A percentile compares a stretch with the other conserved stretches of the same genome.
These are phyloP conservation scores for Starmerella scarabaei DNA, from an alignment of 805 yeast genomes.

Conservation along the genomic window DNA sequence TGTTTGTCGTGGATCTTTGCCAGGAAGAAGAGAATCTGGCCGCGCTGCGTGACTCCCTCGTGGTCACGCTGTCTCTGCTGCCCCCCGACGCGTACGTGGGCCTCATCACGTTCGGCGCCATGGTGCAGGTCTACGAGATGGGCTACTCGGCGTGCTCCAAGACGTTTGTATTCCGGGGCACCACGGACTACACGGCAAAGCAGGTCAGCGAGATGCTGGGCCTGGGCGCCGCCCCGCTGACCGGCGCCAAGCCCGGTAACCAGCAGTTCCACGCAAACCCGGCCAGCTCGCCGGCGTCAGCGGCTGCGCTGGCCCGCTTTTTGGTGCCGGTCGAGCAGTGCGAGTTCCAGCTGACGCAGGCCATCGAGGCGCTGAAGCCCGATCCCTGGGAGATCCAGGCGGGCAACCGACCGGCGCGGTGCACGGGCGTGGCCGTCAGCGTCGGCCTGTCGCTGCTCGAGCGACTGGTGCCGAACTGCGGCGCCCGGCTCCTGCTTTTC, in stretches of 20 bases:
- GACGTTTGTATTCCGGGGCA: conserved; percentile 77
- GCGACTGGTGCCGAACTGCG: conserved; percentile 68
- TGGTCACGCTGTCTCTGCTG: conserved; percentile 59
- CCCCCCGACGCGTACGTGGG: conserved; percentile 89
- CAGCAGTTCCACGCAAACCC: conserved; percentile 26
- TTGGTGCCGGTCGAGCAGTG: conserved; percentile 62
- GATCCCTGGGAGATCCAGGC: conserved; percentile 87
- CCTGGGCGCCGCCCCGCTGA: conserved; percentile 22
- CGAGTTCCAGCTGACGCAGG: conserved; percentile 68
- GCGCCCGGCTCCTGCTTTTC: conserved; percentile 80
- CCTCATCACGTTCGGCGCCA: conserved; percentile 76
- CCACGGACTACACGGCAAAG: conserved; percentile 55
- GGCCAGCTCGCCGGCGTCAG: conserved; percentile 22
- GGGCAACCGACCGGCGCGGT: conserved; percentile 67
- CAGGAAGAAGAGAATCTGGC: conserved; percentile 79
- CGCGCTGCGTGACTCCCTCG: conserved; percentile 68
- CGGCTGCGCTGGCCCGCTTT: conserved; percentile 44
- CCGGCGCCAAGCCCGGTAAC: conserved; percentile 16
- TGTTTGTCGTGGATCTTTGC: conserved; percentile 77
- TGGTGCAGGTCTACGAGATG: conserved; percentile 79
- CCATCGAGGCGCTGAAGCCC: conserved; percentile 60
- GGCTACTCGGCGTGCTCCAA: conserved; percentile 55
- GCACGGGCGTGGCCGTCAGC: conserved; percentile 84
- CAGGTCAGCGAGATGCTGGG: conserved; percentile 52
- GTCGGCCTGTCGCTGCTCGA: conserved; percentile 75